phyloP scores from a whole-genome alignment of 805 yeast species.

The Spathaspora boniae region DNA sequence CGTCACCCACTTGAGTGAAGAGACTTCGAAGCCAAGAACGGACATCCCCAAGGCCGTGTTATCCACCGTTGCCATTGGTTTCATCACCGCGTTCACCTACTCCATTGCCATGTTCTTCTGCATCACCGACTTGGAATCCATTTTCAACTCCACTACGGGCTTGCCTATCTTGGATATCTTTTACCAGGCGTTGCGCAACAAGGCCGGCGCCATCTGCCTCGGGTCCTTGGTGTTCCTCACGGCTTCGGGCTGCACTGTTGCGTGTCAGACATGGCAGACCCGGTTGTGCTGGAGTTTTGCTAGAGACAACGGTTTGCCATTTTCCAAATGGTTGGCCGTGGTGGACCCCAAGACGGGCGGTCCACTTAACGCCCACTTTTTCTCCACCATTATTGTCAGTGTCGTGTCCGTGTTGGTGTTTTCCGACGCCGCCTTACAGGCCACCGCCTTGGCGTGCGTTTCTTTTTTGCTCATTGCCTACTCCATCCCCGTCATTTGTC shows the following conservation, averaged over 20 bases:
- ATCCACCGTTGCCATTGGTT: conserved; percentile 39
- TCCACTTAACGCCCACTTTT: conserved; percentile 39
- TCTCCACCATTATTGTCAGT: conserved; percentile 30
- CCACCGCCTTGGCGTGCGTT: conserved; percentile 33
- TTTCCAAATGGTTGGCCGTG: conserved; percentile 33
- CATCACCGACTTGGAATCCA: conserved; percentile 27
- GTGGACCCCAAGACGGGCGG: conserved; percentile 37
- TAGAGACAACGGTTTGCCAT: conserved; percentile 43
- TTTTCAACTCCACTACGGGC: conserved; percentile 28
- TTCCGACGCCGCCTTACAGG: conserved; percentile 37
- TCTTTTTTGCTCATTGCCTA: conserved; percentile 36
- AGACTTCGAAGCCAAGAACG: conserved; percentile 33
- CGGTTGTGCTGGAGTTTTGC: conserved; percentile 43
- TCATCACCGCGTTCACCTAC: conserved; percentile 36
- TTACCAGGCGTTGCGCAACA: conserved; percentile 34
- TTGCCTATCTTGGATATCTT: conserved; percentile 40
- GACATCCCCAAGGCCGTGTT: conserved; percentile 38
- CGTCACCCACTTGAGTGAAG: conserved; percentile 43
- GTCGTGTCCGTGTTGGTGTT: conserved; percentile 24
- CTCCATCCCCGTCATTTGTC: conserved; percentile 32
- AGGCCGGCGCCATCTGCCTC: conserved; percentile 34
- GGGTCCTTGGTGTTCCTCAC: conserved; percentile 33
- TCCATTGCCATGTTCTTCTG: conserved; percentile 40
- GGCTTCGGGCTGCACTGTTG: conserved; percentile 36
- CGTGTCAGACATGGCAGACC: conserved; percentile 43